These are phyloP conservation scores for Moricandia moricandioides DNA, from an alignment of 345 rosid species.

Conservation along the genomic window DNA sequence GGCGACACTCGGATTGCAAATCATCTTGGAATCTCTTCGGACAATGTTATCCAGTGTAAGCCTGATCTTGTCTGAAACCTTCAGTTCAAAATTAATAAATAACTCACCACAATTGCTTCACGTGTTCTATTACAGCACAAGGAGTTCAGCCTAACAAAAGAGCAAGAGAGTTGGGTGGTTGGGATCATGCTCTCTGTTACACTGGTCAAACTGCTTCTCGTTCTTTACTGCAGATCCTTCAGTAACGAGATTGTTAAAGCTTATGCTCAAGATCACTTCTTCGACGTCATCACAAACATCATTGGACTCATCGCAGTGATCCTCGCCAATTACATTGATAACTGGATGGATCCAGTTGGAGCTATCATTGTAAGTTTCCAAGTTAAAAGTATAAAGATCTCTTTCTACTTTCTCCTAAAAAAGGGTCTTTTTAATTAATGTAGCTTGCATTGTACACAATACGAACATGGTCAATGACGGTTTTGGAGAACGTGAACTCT, in stretches of 20 bases:
- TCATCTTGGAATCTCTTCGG: slow-evolving; percentile 85
- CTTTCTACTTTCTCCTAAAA: not conserved
- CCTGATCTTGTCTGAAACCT: slow-evolving; percentile 14
- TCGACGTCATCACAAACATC: slow-evolving; percentile 88
- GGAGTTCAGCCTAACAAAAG: slow-evolving; percentile 60
- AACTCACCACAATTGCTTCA: slow-evolving; percentile 18
- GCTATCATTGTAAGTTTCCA: slow-evolving; percentile 79
- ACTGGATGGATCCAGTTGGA: slow-evolving; percentile 96
- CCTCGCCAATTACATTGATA: slow-evolving; percentile 76
- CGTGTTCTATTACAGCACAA: slow-evolving; percentile 48
- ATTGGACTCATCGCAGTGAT: slow-evolving; percentile 90
- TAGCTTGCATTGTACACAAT: slow-evolving; percentile 96
- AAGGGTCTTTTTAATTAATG: slow-evolving; percentile 1
- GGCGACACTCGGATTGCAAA: slow-evolving; percentile 99
- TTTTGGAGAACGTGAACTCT: slow-evolving; percentile 89
- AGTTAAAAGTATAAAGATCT: not conserved
- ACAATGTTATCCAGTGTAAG: slow-evolving; percentile 65
- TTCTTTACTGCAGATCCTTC: slow-evolving; percentile 76
- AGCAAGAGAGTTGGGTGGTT: slow-evolving; percentile 86
- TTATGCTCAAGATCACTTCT: slow-evolving; percentile 97
- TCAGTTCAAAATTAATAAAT: not conserved
- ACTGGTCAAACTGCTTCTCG: slow-evolving; percentile 66
- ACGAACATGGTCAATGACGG: slow-evolving; percentile 96
- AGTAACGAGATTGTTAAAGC: slow-evolving; percentile 92
- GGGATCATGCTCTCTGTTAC: slow-evolving; percentile 97